These are phyloP conservation scores for Borovskyia barvae DNA, from an alignment of 208 protist species.

Conservation along the genomic window DNA sequence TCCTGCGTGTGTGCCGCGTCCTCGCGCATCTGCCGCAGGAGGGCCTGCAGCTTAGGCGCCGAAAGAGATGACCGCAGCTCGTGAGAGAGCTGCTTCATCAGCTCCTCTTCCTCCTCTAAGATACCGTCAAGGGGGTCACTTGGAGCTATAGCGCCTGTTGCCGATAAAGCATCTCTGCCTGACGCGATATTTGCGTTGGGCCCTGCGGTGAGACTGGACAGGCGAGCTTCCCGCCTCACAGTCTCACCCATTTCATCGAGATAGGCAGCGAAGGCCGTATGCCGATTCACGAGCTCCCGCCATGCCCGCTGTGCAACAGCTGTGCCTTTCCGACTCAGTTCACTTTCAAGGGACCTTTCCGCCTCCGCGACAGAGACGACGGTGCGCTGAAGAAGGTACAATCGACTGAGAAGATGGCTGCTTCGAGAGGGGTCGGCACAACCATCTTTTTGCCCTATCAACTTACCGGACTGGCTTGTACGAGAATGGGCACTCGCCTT, in stretches of 20 bases:
- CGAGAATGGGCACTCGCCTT: too few species aligned
- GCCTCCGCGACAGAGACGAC: conserved; percentile 48
- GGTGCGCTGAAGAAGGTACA: conserved; percentile 22
- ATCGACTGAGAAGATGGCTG: conserved; percentile 23
- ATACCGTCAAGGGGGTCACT: not conserved
- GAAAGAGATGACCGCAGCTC: conserved; percentile 71
- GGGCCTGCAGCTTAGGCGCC: conserved; percentile 35
- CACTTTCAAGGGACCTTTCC: conserved; percentile 5
- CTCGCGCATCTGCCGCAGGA: conserved; percentile 66
- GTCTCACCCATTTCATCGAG: not conserved
- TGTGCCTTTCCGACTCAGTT: conserved; percentile 15
- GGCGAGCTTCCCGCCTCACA: too few species aligned
- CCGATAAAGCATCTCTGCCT: not conserved
- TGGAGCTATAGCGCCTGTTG: not conserved
- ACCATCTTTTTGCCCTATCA: not conserved
- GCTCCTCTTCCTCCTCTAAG: conserved; percentile 19
- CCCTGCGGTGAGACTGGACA: too few species aligned
- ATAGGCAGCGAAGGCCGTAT: conserved; percentile 43
- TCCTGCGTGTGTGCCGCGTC: conserved; percentile 43
- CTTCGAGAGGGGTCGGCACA: too few species aligned
- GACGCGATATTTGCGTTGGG: not conserved
- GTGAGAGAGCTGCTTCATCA: conserved; percentile 49
- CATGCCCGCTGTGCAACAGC: conserved; percentile 18
- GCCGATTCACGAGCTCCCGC: conserved; percentile 25
- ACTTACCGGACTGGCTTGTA: too few species aligned